Percentiles rank a stretch among this genome's conserved stretches.
These are phyloP conservation scores for Neurospora sp. DNA, from an alignment of 495 filamentous ascomycete species.

Conservation along the genomic window DNA sequence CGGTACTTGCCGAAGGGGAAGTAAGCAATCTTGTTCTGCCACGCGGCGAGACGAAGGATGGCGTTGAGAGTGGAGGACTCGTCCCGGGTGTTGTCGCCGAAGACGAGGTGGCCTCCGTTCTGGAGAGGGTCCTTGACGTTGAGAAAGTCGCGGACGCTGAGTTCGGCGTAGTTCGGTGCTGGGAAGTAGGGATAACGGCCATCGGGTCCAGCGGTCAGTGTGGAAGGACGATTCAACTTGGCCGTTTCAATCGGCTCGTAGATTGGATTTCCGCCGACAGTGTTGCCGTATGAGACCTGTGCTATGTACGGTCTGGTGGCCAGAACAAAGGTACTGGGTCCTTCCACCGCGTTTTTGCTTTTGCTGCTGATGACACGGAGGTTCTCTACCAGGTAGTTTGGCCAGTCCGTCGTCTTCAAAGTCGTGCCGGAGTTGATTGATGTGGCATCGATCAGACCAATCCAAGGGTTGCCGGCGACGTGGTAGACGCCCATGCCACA, in stretches of 20 bases:
- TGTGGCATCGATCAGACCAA: conserved; percentile 28
- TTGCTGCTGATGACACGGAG: conserved; percentile 1
- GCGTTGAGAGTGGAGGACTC: conserved; percentile 31
- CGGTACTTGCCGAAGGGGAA: conserved; percentile 42
- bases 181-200: conserved; percentile 24
- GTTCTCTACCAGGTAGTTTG: conserved; percentile 34
- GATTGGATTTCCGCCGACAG: conserved; percentile 47
- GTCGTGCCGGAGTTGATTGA: conserved; percentile 32
- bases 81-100: conserved; percentile 28
- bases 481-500: conserved; percentile 50
- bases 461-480: conserved; percentile 32
- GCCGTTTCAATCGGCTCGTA: conserved; percentile 42
- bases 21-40: conserved; percentile 30
- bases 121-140: conserved; percentile 34
- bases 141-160: conserved; percentile 26
- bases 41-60: conserved; percentile 26
- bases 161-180: conserved; percentile 30
- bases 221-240: conserved; percentile 13
- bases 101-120: conserved; percentile 28
- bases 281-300: conserved; percentile 40
- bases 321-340: conserved; percentile 16
- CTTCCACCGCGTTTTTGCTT: conserved; percentile 26
- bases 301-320: conserved; percentile 15
- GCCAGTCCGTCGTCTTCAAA: conserved; percentile 25
- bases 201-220: conserved; percentile 15